Base-by-base conservation (phyloP, 768 basidiomycete genomes). In the Tubosaeta sp. region DNA sequence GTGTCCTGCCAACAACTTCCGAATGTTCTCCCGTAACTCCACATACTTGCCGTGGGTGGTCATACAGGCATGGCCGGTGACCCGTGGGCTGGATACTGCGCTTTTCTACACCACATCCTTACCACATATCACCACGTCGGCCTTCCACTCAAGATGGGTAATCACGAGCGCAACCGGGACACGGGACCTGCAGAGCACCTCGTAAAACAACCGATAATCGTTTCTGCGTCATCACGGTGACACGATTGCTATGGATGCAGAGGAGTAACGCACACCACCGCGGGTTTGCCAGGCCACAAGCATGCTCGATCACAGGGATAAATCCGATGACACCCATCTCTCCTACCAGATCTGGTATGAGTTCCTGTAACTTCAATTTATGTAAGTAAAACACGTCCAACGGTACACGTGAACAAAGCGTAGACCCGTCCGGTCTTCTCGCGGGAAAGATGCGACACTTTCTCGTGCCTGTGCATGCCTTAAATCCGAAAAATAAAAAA, bases 161-260 rank as follows among this genome's bases (percentile, higher is more conserved):
- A 78, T 54, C 24, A 68, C 57, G 18, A 70, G 38, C 6, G 57
- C 61, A 51, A 68, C 59, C 31, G 67, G 67, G 12, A 66, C 76
- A 18, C 56, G 6, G 16, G 60, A 53, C 41, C 55, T 62, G 52
- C 76, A 77, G 12, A 77, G 69, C 10, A 75, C 67, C 38, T 77
- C 68, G n/a, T 63, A 64, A 57, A 76, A 74, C 27, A 76, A 34
- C 45, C 61, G 59, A 58, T 74, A 77, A 59, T 76, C 77, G 52
- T 67, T n/a, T 67, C 46, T 66, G 62, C 34, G 66, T 61, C 1
- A 57, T 61, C 41, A 67, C 69, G 8, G 65, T 71, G 59, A 76
- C 66, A 35, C 72, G 60, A n/a, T 73, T 71, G 11, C 67, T 73
- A 3, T 72, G 70, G 18, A 77, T 70, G 54, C 69, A 69, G 54